phyloP scores from a whole-genome alignment of 148 eudicot species.

The Polygonum aviculare region DNA sequence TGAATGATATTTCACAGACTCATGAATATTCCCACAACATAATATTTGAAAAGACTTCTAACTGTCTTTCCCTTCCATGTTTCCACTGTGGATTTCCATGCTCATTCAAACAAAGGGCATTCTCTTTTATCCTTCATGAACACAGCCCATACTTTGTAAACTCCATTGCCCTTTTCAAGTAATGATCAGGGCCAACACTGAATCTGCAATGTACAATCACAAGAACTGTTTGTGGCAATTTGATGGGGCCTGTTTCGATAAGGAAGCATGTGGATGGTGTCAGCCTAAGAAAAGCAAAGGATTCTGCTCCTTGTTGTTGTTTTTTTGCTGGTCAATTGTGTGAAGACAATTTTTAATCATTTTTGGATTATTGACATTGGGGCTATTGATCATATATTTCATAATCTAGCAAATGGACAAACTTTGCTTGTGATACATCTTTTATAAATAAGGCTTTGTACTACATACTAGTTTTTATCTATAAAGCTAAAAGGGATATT shows the following conservation, averaged over 20 bases:
- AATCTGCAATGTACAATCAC: background rate
- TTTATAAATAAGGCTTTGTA: no score
- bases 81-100: background rate
- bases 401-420: no score
- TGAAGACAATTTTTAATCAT: no score
- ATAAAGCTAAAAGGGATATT: no score
- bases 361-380: no score
- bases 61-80: background rate
- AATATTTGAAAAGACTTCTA: conserved; percentile 6
- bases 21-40: conserved; percentile 2
- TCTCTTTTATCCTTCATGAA: conserved; percentile 3
- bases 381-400: no score
- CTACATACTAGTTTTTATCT: no score
- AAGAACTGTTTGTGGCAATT: conserved; percentile 5
- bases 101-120: background rate
- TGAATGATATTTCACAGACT: background rate
- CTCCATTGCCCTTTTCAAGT: conserved; percentile 5
- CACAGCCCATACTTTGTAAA: background rate
- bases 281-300: background rate
- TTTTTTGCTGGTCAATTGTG: no score
- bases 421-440: no score
- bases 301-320: no score
- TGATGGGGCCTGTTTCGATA: conserved; percentile 6
- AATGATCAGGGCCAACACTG: background rate
- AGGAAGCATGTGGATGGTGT: conserved; percentile 13